Conservation (phyloP, 2,329 filamentous ascomycete genomes). For the Monosporascus ibericus region DNA sequence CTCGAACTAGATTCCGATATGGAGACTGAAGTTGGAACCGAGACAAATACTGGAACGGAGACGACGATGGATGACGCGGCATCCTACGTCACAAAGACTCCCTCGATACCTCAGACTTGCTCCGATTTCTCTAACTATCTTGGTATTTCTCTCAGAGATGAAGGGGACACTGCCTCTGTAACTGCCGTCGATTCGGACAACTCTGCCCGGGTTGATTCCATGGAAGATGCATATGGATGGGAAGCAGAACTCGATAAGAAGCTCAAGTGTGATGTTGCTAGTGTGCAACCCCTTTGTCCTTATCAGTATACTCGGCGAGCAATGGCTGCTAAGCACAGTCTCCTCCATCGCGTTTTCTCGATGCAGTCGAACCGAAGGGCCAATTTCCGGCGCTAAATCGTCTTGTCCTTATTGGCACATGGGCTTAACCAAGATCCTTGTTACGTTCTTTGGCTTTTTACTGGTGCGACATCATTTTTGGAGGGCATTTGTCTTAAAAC, state of each 20-base stretch:
- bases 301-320: slow-evolving; percentile 20
- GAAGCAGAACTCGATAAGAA: slow-evolving; percentile 40
- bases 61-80: slow-evolving; percentile 14
- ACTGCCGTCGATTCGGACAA: slow-evolving; percentile 23
- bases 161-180: slow-evolving; percentile 20
- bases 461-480: too few relatives aligned
- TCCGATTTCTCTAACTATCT: slow-evolving; percentile 35
- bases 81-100: slow-evolving; percentile 22
- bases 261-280: slow-evolving; percentile 15
- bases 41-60: slow-evolving; percentile 8
- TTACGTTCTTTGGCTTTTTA: too few relatives aligned
- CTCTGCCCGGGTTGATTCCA: slow-evolving; percentile 20
- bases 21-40: slow-evolving; percentile 18
- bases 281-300: slow-evolving; percentile 11
- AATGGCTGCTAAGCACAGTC: slow-evolving; percentile 24
- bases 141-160: slow-evolving; percentile 22
- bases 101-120: slow-evolving; percentile 19
- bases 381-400: background rate
- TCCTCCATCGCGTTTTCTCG: slow-evolving; percentile 36
- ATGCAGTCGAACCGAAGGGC: slow-evolving; percentile 12
- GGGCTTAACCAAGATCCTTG: too few relatives aligned
- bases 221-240: slow-evolving; percentile 47
- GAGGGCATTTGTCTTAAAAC: too few relatives aligned
- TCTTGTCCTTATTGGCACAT: background rate
- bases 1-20: slow-evolving; percentile 20